These are phyloP conservation scores for Scedosporium minutisporum DNA, from an alignment of 2,329 filamentous ascomycete genomes.

Conservation along the genomic window DNA sequence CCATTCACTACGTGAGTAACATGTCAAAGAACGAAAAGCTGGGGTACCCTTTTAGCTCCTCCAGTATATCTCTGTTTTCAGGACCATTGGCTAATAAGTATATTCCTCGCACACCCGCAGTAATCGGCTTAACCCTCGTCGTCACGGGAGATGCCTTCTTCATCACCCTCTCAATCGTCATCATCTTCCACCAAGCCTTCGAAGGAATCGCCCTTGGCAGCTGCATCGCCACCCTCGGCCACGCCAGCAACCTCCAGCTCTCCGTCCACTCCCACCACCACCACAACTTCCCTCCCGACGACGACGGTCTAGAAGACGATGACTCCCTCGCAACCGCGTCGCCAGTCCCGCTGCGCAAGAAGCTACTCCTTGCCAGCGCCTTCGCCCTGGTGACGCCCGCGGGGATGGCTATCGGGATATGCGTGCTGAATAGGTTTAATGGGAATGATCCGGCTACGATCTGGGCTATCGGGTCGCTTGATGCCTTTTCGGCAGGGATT, in stretches of 20 bases:
- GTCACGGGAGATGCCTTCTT: constrained; percentile 48
- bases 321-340: constrained; percentile 5
- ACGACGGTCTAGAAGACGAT: constrained; percentile 8
- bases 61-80: no score
- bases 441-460: constrained; percentile 61
- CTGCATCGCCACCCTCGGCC: constrained; percentile 52
- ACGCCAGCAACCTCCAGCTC: constrained; percentile 13
- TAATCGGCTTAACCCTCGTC: constrained; percentile 56
- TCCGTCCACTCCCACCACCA: constrained; percentile 4
- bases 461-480: constrained; percentile 61
- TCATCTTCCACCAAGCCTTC: constrained; percentile 71
- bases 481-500: constrained; percentile 66
- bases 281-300: constrained; percentile 13
- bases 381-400: constrained; percentile 66
- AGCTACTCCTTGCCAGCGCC: constrained; percentile 49
- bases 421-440: constrained; percentile 61
- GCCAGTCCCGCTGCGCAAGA: constrained; percentile 31
- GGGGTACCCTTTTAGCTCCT: no score
- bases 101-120: constrained; percentile 23
- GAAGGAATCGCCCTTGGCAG: constrained; percentile 66
- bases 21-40: no score
- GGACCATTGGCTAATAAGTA: not conserved
- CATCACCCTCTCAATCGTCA: constrained; percentile 51
- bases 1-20: constrained; percentile 53
- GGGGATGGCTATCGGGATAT: constrained; percentile 73